phyloP scores from a whole-genome alignment of 2,329 filamentous ascomycete genomes.

The Verticillium albo-atrum region DNA sequence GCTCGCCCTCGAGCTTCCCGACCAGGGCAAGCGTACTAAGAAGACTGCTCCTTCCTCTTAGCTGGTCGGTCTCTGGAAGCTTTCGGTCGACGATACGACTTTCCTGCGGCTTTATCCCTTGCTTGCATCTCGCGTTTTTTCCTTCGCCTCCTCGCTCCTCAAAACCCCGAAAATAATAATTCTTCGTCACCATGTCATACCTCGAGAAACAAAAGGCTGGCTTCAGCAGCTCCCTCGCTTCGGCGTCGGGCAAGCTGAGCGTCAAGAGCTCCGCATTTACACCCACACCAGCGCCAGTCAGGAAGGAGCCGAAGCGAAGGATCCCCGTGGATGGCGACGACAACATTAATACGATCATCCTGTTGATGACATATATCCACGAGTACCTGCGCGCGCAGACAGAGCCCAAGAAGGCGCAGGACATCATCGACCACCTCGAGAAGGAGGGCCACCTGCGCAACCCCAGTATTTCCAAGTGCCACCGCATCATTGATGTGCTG shows the following conservation, averaged over 20 bases:
- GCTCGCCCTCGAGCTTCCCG: neutral
- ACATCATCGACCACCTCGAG: slow-evolving; percentile 78
- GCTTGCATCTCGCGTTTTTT: neutral
- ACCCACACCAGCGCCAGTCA: slow-evolving; percentile 56
- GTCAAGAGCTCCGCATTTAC: slow-evolving; percentile 44
- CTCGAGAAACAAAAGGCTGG: slow-evolving; percentile 61
- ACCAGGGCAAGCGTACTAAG: neutral
- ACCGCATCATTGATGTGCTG: slow-evolving; percentile 63
- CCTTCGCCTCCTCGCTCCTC: neutral
- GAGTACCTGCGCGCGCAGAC: slow-evolving; percentile 73
- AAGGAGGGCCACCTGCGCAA: slow-evolving; percentile 55
- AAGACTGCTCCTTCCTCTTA: neutral
- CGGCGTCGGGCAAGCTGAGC: slow-evolving; percentile 60
- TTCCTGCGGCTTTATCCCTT: no score
- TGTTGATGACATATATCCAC: slow-evolving; percentile 71
- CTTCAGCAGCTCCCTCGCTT: slow-evolving; percentile 57
- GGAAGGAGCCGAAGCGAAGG: slow-evolving; percentile 55
- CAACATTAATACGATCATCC: slow-evolving; percentile 2
- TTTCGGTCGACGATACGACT: no score
- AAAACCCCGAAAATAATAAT: no score
- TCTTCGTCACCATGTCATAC: slow-evolving; percentile 53
- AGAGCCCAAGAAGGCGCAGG: slow-evolving; percentile 63
- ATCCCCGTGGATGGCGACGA: slow-evolving; percentile 42
- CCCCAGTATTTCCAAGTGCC: slow-evolving; percentile 13
- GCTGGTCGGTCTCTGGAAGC: neutral